phyloP scores from a whole-genome alignment of 2,329 filamentous ascomycete genomes.

The Paracamarosporium sp. region DNA sequence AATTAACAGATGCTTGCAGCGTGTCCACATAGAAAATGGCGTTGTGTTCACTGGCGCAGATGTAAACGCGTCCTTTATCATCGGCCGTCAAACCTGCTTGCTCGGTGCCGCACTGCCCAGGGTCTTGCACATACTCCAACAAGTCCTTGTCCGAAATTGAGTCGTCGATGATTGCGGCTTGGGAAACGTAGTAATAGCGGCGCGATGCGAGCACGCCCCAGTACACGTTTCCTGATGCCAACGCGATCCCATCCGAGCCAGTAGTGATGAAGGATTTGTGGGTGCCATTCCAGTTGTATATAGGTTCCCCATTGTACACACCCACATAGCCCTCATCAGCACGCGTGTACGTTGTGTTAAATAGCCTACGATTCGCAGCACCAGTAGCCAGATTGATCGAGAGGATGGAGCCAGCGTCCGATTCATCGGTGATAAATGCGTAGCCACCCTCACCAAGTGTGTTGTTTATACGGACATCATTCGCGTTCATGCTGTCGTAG shows the following conservation, averaged over 20 bases:
- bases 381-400: slow-evolving; percentile 49
- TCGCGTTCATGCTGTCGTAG: slow-evolving; percentile 47
- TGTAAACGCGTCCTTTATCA: slow-evolving; percentile 50
- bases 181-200: slow-evolving; percentile 51
- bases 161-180: slow-evolving; percentile 41
- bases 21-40: slow-evolving; percentile 54
- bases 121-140: slow-evolving; percentile 45
- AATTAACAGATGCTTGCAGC: slow-evolving; percentile 39
- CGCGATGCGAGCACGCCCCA: slow-evolving; percentile 52
- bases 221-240: slow-evolving; percentile 51
- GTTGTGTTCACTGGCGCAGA: slow-evolving; percentile 52
- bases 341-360: slow-evolving; percentile 44
- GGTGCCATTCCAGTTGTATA: slow-evolving; percentile 48
- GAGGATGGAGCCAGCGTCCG: slow-evolving; percentile 46
- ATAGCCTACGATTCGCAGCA: slow-evolving; percentile 43
- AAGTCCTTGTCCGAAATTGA: slow-evolving; percentile 44
- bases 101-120: slow-evolving; percentile 49
- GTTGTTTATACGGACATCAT: slow-evolving; percentile 54
- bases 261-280: slow-evolving; percentile 35
- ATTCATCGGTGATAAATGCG: slow-evolving; percentile 52
- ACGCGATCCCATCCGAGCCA: slow-evolving; percentile 48
- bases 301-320: slow-evolving; percentile 43
- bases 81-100: slow-evolving; percentile 54
- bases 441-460: slow-evolving; percentile 49
- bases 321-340: slow-evolving; percentile 51